These are phyloP conservation scores for Stachybotrys elegans DNA, from an alignment of 2,329 filamentous ascomycete genomes.

Conservation along the genomic window DNA sequence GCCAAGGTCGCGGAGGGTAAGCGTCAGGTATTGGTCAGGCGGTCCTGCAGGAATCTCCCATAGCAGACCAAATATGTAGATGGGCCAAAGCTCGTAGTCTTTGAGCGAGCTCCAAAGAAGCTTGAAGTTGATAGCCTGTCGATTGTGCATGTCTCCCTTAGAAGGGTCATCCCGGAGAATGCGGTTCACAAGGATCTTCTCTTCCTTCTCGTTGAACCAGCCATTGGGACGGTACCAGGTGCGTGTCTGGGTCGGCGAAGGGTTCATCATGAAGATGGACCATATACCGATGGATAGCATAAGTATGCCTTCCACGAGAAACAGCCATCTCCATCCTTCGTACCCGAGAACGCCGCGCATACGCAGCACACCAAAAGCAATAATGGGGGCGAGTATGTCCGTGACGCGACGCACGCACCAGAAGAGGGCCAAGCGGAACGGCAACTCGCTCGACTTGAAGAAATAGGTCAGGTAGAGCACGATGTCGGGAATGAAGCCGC, in stretches of 20 bases:
- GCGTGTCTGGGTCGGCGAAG: constrained; percentile 31
- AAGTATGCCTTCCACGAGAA: constrained; percentile 14
- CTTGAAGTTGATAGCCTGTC: constrained; percentile 41
- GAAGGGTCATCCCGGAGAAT: constrained; percentile 50
- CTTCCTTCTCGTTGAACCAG: constrained; percentile 53
- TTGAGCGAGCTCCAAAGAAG: constrained; percentile 40
- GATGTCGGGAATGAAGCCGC: constrained; percentile 10
- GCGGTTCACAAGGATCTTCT: constrained; percentile 53
- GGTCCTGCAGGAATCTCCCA: constrained; percentile 34
- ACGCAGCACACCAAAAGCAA: constrained; percentile 20
- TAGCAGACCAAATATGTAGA: constrained; percentile 42
- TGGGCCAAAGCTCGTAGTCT: constrained; percentile 53
- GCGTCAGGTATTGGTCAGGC: constrained; percentile 36
- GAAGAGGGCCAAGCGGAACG: constrained; percentile 18
- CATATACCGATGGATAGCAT: constrained; percentile 12
- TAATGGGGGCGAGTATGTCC: constrained; percentile 15
- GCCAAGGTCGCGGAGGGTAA: constrained; percentile 34
- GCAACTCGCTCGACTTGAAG: constrained; percentile 19
- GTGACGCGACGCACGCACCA: constrained; percentile 17
- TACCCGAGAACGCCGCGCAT: constrained; percentile 17
- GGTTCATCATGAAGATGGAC: constrained; percentile 24
- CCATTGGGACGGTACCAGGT: constrained; percentile 44
- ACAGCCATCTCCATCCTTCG: constrained; percentile 20
- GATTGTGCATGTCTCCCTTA: constrained; percentile 51
- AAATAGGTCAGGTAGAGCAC: constrained; percentile 21